Conservation (phyloP, 1,284 basidiomycete species). For the Leucoagaricus sp. region DNA sequence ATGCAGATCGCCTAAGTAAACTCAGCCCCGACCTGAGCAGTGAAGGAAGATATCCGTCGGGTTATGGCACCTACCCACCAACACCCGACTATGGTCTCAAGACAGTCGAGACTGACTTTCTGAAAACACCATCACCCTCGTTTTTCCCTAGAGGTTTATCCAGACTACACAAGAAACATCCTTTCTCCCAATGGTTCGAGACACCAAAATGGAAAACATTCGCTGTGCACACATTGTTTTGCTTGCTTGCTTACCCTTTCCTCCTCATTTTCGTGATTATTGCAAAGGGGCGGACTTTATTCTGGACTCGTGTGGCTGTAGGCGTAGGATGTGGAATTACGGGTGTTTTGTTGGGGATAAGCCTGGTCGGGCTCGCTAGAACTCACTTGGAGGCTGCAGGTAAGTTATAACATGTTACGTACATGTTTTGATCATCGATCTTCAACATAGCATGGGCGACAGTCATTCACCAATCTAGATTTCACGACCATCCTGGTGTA, state of each 20-base stretch:
- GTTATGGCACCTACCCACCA: constrained; percentile 1
- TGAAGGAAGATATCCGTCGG: not conserved
- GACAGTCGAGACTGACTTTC: constrained; percentile 4
- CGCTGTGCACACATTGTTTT: constrained; percentile 29
- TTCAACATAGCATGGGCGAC: constrained; percentile 41
- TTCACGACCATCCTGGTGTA: constrained; percentile 31
- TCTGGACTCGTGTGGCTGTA: constrained; percentile 39
- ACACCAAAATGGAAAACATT: constrained; percentile 32
- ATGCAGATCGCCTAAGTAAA: not conserved
- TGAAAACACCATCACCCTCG: constrained; percentile 11
- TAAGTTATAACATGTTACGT: constrained; percentile 17
- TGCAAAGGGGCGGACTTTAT: constrained; percentile 30
- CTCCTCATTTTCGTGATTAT: constrained; percentile 31
- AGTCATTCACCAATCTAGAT: constrained; percentile 40
- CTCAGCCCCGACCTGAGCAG: not conserved
- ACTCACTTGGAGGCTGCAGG: constrained; percentile 39
- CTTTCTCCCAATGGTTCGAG: constrained; percentile 21
- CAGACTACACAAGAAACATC: constrained; percentile 8
- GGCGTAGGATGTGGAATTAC: constrained; percentile 32
- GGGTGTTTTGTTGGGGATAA: constrained; percentile 34
- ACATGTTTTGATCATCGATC: not conserved
- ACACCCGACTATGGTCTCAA: constrained; percentile 12
- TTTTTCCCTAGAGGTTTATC: constrained; percentile 5
- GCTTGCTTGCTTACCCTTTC: constrained; percentile 34
- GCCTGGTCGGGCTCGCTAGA: constrained; percentile 31